Base-by-base conservation (phyloP, 129 eudicot genomes). In the Gnaphalium uliginosum region DNA sequence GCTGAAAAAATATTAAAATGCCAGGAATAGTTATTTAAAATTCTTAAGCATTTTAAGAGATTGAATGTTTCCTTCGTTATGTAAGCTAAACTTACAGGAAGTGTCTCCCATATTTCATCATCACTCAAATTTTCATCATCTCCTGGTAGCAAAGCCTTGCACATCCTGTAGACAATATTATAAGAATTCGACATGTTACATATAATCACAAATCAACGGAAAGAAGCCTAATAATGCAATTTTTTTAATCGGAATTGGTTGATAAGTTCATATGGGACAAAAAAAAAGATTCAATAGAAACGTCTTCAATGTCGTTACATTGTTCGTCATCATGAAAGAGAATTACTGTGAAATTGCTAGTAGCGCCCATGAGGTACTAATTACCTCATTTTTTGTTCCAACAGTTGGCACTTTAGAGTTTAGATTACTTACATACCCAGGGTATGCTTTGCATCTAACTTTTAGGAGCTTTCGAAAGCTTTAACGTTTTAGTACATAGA, bases 51-150 rank as follows among this genome's bases (percentile, higher is more conserved):
- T 41, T 41, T 53, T 56, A 56, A 21, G 62, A 23, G 22, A 56
- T 21, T 6, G 0, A 4, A 13, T 22, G 29, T 21, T 21, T 58
- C 30, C 17, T 23, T 58, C 22, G 64, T 58, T 22, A 8, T 58
- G 35, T 19, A 6, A 19, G 11, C 19, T 30, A 33, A 66, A 83
- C 98, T 89, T 85, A 93, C 98, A 64, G 98, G 96, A 86, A 93
- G 96, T 72, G 98, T 89, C 81, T 93, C 94, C 92, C 96, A 88
- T 77, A 93, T 90, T 69, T 95, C 92, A 76, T 90, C 92, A 78
- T 93, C 98, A 78, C 85, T 88, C 80, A 90, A 69, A 74, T 79
- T 75, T 73, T 90, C 95, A 4, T 93, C 96, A 63, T 93, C 92
- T 68, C 90, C 90, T 53, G 98, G 96, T 76, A 93, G 79, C 32